Evolutionary conservation across 441 rosid species (phyloP).

Genomic region (Corymbia citriodora): DNA sequence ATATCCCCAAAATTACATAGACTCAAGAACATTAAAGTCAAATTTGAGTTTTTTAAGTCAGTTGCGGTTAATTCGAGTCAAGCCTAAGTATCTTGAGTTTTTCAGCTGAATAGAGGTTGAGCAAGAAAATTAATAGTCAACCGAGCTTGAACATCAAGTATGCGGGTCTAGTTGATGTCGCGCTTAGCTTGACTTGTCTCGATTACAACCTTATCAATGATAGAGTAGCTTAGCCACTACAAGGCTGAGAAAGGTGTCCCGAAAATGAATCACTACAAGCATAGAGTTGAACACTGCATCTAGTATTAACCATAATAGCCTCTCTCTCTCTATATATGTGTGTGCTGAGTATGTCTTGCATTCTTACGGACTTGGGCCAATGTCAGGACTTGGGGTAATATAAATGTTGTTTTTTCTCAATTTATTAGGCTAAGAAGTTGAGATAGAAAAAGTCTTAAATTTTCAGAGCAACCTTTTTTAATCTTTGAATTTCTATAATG

Average conservation of each 20-base stretch:
- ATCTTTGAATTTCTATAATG: too few species aligned
- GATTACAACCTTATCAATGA: not conserved
- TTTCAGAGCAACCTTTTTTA: too few species aligned
- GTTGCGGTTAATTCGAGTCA: rapidly evolving
- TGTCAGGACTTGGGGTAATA: too few species aligned
- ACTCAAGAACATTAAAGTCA: rapidly evolving
- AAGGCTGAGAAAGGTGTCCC: not conserved
- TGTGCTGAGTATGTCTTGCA: too few species aligned
- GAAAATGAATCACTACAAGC: not conserved
- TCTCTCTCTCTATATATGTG: too few species aligned
- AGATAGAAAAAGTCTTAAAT: too few species aligned
- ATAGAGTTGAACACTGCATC: not conserved
- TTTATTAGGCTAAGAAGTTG: too few species aligned
- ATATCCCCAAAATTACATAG: not conserved
- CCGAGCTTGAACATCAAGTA: not conserved
- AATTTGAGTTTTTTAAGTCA: not conserved
- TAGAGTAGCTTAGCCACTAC: not conserved
- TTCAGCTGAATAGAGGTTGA: not conserved
- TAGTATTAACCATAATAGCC: not conserved
- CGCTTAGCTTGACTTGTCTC: not conserved
- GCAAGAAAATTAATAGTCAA: not conserved
- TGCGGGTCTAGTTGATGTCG: not conserved
- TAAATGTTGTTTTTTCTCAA: too few species aligned
- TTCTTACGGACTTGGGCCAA: too few species aligned
- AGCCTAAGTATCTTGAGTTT: not conserved